Conservation (phyloP, 768 basidiomycete genomes). For the Grammothele lineata region DNA sequence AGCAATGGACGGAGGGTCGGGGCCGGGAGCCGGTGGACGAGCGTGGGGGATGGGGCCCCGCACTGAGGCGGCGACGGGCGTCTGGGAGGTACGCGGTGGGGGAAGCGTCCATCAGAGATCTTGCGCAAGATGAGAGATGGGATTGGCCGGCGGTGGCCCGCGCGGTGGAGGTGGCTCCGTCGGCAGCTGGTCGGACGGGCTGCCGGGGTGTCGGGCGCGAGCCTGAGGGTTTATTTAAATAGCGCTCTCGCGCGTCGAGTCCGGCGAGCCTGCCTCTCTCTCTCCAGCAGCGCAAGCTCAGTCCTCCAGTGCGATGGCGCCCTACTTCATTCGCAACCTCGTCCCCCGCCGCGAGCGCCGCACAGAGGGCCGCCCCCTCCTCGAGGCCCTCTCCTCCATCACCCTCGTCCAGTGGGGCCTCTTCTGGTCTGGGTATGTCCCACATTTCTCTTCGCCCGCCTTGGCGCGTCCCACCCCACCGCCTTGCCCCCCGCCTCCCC, state of each 20-base stretch:
- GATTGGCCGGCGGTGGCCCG: no score
- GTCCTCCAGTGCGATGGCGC: constrained; percentile 37
- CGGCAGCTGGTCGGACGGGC: no score
- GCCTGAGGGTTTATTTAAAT: no score
- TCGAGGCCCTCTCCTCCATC: constrained; percentile 39
- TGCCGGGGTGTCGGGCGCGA: no score
- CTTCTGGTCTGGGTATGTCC: constrained; percentile 48
- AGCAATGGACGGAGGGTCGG: no score
- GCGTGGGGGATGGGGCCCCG: no score
- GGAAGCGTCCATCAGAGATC: background rate
- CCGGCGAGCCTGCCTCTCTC: background rate
- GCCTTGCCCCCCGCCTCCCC: background rate
- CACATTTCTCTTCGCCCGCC: no score
- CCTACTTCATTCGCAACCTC: constrained; percentile 44
- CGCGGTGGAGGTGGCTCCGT: no score
- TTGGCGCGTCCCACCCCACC: constrained; percentile 4
- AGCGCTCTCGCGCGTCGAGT: no score
- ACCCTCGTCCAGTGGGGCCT: constrained; percentile 54
- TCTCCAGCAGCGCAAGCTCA: background rate
- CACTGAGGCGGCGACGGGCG: no score
- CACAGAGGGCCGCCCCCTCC: constrained; percentile 33
- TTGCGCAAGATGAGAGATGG: no score
- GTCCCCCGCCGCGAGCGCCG: constrained; percentile 35
- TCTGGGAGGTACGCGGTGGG: background rate
- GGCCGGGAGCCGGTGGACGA: no score